Percentiles rank a stretch among this genome's conserved stretches.
Conservation (phyloP, 2,329 filamentous ascomycete species). For the Nemania sp. region DNA sequence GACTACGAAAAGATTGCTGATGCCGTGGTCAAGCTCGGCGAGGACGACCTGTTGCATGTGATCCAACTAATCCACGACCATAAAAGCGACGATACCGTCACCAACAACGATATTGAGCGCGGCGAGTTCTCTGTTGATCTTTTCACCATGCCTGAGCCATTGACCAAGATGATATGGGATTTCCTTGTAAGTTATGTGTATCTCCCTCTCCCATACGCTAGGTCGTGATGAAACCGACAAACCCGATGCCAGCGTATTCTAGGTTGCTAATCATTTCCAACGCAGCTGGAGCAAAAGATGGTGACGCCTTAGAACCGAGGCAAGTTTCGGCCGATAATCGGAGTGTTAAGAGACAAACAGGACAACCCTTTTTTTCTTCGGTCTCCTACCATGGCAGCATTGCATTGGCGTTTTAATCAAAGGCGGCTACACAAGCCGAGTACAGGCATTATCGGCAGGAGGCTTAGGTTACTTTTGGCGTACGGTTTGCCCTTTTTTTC, state of each 20-base stretch:
- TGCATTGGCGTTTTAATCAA: conserved; percentile 36
- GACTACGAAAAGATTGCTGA: conserved; percentile 98
- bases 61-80: conserved; percentile 99
- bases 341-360: background rate
- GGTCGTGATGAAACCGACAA: background rate
- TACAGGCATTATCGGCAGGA: conserved; percentile 31
- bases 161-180: conserved; percentile 96
- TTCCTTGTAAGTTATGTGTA: conserved; percentile 57
- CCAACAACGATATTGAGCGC: conserved; percentile 95
- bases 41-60: conserved; percentile 92
- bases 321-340: background rate
- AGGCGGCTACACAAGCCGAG: conserved; percentile 25
- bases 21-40: conserved; percentile 81
- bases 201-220: background rate
- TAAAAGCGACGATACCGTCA: conserved; percentile 92
- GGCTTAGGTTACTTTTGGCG: conserved; percentile 36
- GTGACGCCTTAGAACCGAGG: conserved; percentile 24
- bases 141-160: conserved; percentile 88
- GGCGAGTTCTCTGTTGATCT: conserved; percentile 98
- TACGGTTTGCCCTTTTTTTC: conserved; percentile 32
- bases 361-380: conserved; percentile 11
- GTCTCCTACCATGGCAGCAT: conserved; percentile 30
- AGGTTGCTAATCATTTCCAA: conserved; percentile 14
- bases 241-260: background rate
- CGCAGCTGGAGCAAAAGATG: conserved; percentile 39